Evolutionary conservation across 2,329 filamentous ascomycete species (phyloP).

Genomic region (Chrysoporthe cubensis): DNA sequence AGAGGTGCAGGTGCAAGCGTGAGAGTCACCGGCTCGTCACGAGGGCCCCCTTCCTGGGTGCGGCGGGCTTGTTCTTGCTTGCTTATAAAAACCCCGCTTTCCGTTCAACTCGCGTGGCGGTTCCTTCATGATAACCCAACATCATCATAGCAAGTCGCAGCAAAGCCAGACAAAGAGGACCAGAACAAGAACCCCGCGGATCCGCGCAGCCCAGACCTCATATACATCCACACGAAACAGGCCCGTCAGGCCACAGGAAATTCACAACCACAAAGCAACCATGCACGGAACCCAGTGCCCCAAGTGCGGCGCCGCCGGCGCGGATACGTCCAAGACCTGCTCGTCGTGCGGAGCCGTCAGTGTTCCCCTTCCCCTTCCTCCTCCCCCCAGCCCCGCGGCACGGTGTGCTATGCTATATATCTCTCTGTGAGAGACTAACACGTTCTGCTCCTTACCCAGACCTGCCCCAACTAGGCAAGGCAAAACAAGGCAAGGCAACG

Average conservation of each 20-base stretch:
- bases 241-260: too few relatives aligned
- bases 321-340: constrained; percentile 56
- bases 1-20: neutral
- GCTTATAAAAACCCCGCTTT: constrained; percentile 15
- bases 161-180: too few relatives aligned
- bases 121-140: neutral
- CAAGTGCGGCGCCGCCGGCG: constrained; percentile 57
- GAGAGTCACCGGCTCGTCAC: neutral
- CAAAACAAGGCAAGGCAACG: neutral
- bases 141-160: neutral
- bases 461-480: constrained; percentile 5
- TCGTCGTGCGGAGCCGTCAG: constrained; percentile 60
- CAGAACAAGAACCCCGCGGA: neutral
- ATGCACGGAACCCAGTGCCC: constrained; percentile 56
- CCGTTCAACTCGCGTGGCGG: neutral
- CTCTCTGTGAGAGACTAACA: neutral
- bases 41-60: neutral
- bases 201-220: neutral
- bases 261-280: constrained; percentile 26
- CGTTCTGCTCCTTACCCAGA: neutral
- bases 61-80: neutral
- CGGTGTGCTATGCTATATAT: too few relatives aligned
- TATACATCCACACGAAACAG: neutral
- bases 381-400: neutral
- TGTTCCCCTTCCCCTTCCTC: constrained; percentile 26